Evolutionary conservation across 768 basidiomycete genomes (phyloP).

Genomic region (Panellus pusillus): DNA sequence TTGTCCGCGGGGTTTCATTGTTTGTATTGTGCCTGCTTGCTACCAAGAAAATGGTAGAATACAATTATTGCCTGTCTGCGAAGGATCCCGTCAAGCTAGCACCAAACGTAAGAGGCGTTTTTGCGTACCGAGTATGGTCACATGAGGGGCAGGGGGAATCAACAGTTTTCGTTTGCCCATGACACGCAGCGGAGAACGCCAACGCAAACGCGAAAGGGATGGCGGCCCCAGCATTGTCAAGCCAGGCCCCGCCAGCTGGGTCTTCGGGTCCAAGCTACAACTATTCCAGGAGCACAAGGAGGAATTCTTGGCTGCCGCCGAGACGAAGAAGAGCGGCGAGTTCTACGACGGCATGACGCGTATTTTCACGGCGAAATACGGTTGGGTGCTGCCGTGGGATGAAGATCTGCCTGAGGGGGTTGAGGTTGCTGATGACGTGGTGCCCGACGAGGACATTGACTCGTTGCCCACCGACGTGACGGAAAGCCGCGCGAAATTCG

Average conservation of each 20-base stretch:
- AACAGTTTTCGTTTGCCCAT: neutral
- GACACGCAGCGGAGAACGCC: neutral
- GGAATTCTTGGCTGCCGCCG: neutral
- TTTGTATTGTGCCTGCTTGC: no score
- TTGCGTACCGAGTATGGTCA: no score
- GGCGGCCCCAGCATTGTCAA: neutral
- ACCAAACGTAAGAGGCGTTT: no score
- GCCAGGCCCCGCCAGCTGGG: neutral
- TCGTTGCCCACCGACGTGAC: no score
- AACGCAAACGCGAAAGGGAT: neutral
- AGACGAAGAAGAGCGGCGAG: neutral
- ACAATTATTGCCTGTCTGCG: no score
- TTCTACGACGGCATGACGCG: constrained; percentile 4
- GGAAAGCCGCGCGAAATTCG: no score
- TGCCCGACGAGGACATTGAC: no score
- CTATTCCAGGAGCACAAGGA: neutral
- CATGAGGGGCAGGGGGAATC: neutral
- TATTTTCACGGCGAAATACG: neutral
- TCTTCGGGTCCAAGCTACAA: neutral
- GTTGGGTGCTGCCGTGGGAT: neutral
- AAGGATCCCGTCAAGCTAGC: no score
- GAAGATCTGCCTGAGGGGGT: no score
- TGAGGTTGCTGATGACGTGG: no score
- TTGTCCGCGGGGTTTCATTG: no score
- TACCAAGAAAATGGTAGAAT: no score